These are phyloP conservation scores for Lycium barbarum DNA, from an alignment of 257 asterid species.

Conservation along the genomic window DNA sequence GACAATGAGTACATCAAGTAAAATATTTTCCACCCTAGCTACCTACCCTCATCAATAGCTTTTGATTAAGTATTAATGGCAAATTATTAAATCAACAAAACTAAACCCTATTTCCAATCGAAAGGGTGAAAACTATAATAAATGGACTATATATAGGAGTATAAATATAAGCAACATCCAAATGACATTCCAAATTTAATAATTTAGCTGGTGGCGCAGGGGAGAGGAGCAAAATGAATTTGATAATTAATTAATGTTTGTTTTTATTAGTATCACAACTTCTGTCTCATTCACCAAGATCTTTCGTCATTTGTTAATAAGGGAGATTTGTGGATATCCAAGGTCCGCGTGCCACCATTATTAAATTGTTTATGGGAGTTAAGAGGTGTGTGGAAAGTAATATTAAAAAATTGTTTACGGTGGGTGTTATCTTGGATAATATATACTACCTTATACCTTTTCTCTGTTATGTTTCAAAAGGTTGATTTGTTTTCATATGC, in stretches of 20 bases:
- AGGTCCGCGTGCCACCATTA: slow-evolving; percentile 10
- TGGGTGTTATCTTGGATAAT: too few relatives aligned
- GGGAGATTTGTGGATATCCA: not conserved
- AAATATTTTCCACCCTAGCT: not conserved
- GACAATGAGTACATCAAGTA: not conserved
- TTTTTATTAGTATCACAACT: not conserved
- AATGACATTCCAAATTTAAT: not conserved
- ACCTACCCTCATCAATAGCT: not conserved
- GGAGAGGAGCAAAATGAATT: not conserved
- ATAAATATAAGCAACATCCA: not conserved
- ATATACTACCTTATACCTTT: too few relatives aligned
- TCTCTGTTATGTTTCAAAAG: too few relatives aligned
- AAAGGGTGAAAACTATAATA: too few relatives aligned
- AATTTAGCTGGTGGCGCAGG: not conserved
- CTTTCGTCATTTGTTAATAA: not conserved
- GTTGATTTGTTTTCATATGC: too few relatives aligned
- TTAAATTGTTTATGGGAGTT: not conserved
- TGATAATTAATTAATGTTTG: not conserved
- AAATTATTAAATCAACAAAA: not conserved
- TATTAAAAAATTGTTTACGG: too few relatives aligned
- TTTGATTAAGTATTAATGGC: not conserved
- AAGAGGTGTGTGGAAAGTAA: not conserved
- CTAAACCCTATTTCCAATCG: not conserved
- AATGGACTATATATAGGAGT: too few relatives aligned
- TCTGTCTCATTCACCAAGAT: not conserved